Conservation (phyloP, 73 alveolate species). For the Stentor roeselii region DNA sequence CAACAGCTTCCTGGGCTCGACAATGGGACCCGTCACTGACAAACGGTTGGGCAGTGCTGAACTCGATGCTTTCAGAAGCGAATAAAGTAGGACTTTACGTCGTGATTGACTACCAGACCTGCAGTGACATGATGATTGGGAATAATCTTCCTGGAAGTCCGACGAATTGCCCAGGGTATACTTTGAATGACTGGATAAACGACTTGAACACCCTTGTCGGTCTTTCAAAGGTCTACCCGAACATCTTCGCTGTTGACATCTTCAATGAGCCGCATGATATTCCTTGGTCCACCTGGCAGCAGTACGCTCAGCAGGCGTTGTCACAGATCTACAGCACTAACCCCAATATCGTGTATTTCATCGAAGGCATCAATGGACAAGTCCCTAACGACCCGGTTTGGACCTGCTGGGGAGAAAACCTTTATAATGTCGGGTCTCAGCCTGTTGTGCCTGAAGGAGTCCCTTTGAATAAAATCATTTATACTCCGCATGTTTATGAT, state of each 20-base stretch:
- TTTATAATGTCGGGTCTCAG: not conserved
- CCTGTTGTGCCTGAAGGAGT: not conserved
- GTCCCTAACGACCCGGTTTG: not conserved
- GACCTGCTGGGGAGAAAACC: not conserved
- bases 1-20: slow-evolving; percentile 3
- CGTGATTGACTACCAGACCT: not conserved
- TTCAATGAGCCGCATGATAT: not conserved
- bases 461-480: not conserved
- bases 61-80: not conserved
- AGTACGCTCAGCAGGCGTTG: not conserved
- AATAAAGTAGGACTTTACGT: not conserved
- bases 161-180: not conserved
- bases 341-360: not conserved
- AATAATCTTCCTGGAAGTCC: not conserved
- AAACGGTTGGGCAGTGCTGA: not conserved
- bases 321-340: not conserved
- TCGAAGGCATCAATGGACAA: not conserved
- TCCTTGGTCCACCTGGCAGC: not conserved
- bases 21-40: not conserved
- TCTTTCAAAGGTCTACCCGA: not conserved
- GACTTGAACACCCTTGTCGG: not conserved
- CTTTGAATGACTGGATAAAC: not conserved
- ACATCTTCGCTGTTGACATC: not conserved
- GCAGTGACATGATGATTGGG: not conserved
- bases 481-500: not conserved